phyloP scores from a whole-genome alignment of 2,329 filamentous ascomycete species.

The Chalaropsis ovoidea region DNA sequence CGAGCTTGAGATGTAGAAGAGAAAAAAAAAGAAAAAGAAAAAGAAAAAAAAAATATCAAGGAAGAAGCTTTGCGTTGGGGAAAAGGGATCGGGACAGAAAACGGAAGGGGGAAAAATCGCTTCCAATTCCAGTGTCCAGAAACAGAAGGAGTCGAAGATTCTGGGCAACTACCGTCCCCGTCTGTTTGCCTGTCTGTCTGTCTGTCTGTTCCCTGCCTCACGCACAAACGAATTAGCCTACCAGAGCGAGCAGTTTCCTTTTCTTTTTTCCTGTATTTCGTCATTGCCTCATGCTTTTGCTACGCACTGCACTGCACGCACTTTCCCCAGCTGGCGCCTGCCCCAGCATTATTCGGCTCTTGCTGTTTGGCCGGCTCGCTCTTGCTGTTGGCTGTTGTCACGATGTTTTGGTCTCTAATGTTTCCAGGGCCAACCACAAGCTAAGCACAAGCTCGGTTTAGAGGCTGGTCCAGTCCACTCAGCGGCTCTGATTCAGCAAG shows the following conservation, averaged over 20 bases:
- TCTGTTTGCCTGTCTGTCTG: background rate
- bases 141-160: conserved; percentile 12
- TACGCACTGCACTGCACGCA: too few species aligned
- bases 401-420: too few species aligned
- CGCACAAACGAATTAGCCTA: too few species aligned
- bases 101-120: conserved; percentile 1
- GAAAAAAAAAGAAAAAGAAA: background rate
- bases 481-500: background rate
- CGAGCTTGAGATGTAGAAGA: conserved; percentile 27
- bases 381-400: background rate
- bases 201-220: background rate
- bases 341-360: background rate
- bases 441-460: background rate
- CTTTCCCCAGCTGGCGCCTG: background rate
- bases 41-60: background rate
- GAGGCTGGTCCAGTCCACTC: too few species aligned
- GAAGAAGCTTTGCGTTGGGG: background rate
- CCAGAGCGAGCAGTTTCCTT: too few species aligned
- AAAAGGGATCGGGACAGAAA: conserved; percentile 17
- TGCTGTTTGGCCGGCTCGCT: background rate
- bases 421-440: too few species aligned
- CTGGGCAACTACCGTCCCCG: background rate
- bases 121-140: background rate
- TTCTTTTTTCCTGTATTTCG: too few species aligned
- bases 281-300: too few species aligned